Base-by-base conservation (phyloP, 257 asterid genomes). In the Eustoma russellianum region DNA sequence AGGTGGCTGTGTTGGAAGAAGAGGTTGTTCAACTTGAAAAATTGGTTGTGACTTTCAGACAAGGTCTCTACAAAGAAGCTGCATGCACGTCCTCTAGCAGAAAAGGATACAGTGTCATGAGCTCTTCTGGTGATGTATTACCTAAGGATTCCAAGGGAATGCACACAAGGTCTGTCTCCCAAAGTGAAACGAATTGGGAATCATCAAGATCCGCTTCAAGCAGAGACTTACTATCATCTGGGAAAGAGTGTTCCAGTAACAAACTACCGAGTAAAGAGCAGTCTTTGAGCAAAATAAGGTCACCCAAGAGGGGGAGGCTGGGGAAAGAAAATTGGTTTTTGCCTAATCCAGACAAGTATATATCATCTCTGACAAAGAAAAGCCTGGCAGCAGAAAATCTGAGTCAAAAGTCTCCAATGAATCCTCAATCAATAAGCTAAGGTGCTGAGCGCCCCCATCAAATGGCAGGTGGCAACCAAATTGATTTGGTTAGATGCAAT, bases 1-100 rank as follows among this genome's bases (percentile, higher is more conserved):
- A 90, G 75, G 96, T 90, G 70, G 97, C 96, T 41, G 96, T 90
- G 48, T 68, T 90, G 43, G 97, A 90, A 71, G 97, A 90, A 70
- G 96, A 90, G 63, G 96, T 90, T 43, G 88, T 83, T 59, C 73
- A 85, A 54, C 88, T 90, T 7, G 96, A 90, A 66, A 94, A 83
- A 64, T 75, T 76, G 61, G 70, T 78, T 45, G 83, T 78, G 61
- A 79, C 66, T 65, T 81, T 74, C 49, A 79, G 86, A 66, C 85
- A 81, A 62, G 95, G 89, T 24, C 74, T 89, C 10, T 79, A 77
- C 68, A 77, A 77, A 17, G 92, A 83, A 64, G 86, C 94, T 66
- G 77, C 71, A 41, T 48, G 61, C 52, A 65, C 63, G 53, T 79
- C 85, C 53, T 79, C 86, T 19, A 64, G 53, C 56, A 79, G 18